Evolutionary conservation across 805 yeast genomes (phyloP).

Genomic region (Ogataea wickerhamii): DNA sequence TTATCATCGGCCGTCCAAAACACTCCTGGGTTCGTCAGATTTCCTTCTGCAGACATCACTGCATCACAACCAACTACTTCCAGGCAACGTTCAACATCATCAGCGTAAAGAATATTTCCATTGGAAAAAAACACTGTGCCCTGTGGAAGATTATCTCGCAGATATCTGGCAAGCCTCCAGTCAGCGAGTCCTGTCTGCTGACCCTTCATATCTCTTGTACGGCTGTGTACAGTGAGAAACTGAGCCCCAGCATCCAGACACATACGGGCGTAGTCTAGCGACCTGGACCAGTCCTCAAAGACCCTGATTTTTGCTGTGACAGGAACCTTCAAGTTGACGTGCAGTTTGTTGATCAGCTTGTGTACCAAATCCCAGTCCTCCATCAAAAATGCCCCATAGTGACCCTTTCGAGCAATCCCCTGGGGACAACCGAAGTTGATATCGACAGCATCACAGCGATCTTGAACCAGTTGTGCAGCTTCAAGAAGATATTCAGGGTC

Average conservation of each 20-base stretch:
- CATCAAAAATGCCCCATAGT: slow-evolving; percentile 93
- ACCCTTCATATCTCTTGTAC: slow-evolving; percentile 97
- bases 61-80: slow-evolving; percentile 72
- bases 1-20: slow-evolving; percentile 58
- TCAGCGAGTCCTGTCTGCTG: slow-evolving; percentile 94
- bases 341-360: slow-evolving; percentile 67
- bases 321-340: slow-evolving; percentile 72
- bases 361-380: slow-evolving; percentile 91
- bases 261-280: slow-evolving; percentile 83
- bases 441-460: slow-evolving; percentile 92
- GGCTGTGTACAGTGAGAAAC: slow-evolving; percentile 89
- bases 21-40: slow-evolving; percentile 88
- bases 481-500: slow-evolving; percentile 77
- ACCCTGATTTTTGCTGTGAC: slow-evolving; percentile 96
- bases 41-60: slow-evolving; percentile 97
- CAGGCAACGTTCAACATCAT: slow-evolving; percentile 71
- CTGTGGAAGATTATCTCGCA: slow-evolving; percentile 70
- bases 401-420: slow-evolving; percentile 92
- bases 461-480: slow-evolving; percentile 81
- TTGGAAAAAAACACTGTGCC: slow-evolving; percentile 90
- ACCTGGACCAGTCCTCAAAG: slow-evolving; percentile 78
- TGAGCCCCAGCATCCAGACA: slow-evolving; percentile 93
- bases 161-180: slow-evolving; percentile 73
- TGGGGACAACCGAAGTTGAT: slow-evolving; percentile 97
- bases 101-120: slow-evolving; percentile 90